A percentile compares a stretch with the other conserved stretches of the same genome.
Evolutionary conservation across 2,329 filamentous ascomycete genomes (phyloP).

Genomic region (Dactylella cylindrospora): DNA sequence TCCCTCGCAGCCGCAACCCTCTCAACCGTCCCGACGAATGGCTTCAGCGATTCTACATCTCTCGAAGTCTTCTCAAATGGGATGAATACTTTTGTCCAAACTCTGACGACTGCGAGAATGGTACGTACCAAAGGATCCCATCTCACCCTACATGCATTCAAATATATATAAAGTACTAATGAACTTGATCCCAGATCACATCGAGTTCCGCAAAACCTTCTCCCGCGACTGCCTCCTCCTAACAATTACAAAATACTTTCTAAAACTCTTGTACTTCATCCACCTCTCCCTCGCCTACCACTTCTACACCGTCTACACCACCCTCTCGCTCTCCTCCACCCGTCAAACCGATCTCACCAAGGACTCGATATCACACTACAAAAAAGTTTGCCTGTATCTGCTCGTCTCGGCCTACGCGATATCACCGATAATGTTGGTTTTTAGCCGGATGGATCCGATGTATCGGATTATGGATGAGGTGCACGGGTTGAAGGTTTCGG

Average conservation of each 20-base stretch:
- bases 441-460: conserved; percentile 9
- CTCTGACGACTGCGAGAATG: conserved; percentile 11
- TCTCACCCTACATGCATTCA: too few relatives aligned
- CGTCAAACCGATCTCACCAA: neutral
- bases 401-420: conserved; percentile 2
- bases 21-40: conserved; percentile 7
- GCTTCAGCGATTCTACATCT: conserved; percentile 2
- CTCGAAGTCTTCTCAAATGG: conserved; percentile 1
- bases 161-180: neutral
- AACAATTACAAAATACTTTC: conserved; percentile 8
- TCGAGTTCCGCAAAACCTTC: neutral
- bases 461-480: conserved; percentile 13
- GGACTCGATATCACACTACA: too few relatives aligned
- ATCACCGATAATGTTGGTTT: conserved; percentile 4
- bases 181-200: neutral
- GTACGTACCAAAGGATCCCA: too few relatives aligned
- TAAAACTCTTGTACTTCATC: conserved; percentile 1
- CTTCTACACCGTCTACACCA: conserved; percentile 4
- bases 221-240: neutral
- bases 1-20: too few relatives aligned
- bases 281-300: neutral
- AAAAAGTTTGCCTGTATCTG: neutral
- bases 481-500: neutral
- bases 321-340: neutral
- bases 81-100: conserved; percentile 4